phyloP scores from a whole-genome alignment of 805 yeast genomes.

The Saturnispora gosingensis region DNA sequence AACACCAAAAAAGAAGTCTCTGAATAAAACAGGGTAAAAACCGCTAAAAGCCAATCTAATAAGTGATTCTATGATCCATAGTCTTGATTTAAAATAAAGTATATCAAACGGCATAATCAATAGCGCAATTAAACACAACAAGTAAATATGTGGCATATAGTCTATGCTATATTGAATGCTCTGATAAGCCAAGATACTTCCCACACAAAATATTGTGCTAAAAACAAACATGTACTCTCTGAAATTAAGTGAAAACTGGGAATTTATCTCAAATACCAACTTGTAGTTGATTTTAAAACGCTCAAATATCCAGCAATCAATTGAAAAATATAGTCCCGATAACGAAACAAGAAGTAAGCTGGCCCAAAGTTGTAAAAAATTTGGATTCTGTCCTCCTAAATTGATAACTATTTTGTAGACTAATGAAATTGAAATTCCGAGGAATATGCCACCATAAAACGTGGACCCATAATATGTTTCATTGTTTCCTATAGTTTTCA shows the following conservation, averaged over 20 bases:
- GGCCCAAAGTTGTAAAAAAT: constrained; percentile 79
- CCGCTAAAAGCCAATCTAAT: constrained; percentile 76
- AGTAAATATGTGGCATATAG: constrained; percentile 71
- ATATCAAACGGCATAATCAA: constrained; percentile 56
- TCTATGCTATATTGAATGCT: constrained; percentile 63
- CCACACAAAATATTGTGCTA: constrained; percentile 42
- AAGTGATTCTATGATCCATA: constrained; percentile 64
- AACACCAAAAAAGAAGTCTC: constrained; percentile 91
- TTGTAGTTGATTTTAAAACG: constrained; percentile 73
- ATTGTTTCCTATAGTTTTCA: constrained; percentile 38
- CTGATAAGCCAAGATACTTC: constrained; percentile 61
- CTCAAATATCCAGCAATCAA: constrained; percentile 68
- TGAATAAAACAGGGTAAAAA: constrained; percentile 86
- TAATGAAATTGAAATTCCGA: constrained; percentile 68
- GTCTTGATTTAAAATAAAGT: constrained; percentile 50
- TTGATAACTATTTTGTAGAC: constrained; percentile 38
- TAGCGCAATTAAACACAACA: constrained; percentile 40
- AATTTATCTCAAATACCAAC: constrained; percentile 82
- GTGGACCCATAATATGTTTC: constrained; percentile 36
- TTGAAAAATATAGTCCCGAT: constrained; percentile 52
- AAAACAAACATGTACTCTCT: constrained; percentile 61
- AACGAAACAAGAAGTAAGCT: constrained; percentile 66
- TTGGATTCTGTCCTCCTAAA: constrained; percentile 34
- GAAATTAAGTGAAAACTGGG: constrained; percentile 53
- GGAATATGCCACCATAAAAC: constrained; percentile 53